Evolutionary conservation across 306 rosid genomes (phyloP).

Genomic region (Sesbania bispinosa): DNA sequence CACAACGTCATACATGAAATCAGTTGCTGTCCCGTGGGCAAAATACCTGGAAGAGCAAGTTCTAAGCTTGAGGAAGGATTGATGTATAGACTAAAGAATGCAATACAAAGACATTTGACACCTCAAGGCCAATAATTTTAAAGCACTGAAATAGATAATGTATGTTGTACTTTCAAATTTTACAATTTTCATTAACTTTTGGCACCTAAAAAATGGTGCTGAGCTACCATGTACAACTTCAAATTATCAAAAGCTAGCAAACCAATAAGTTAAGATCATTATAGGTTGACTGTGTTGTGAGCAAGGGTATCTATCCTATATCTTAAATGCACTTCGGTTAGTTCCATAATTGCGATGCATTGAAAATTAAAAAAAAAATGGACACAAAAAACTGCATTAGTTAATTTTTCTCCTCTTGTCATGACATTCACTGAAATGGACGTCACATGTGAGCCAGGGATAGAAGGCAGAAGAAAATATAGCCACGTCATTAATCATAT

Average conservation of each 20-base stretch:
- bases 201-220: not conserved
- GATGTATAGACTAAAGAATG: not conserved
- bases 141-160: constrained; percentile 23
- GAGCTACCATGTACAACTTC: constrained; percentile 7
- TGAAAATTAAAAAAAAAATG: not conserved
- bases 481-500: not conserved
- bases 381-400: constrained; percentile 1
- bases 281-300: constrained; percentile 4
- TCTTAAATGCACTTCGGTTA: not conserved
- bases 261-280: constrained; percentile 3
- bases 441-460: not conserved
- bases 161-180: not conserved
- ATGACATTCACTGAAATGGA: constrained; percentile 13
- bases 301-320: not conserved
- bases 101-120: not conserved
- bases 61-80: constrained; percentile 18
- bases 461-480: constrained; percentile 1
- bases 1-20: constrained; percentile 83
- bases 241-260: constrained; percentile 3
- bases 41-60: constrained; percentile 59
- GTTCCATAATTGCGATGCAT: not conserved
- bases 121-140: not conserved
- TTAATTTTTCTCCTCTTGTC: not conserved
- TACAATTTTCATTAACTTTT: not conserved
- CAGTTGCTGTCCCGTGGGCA: constrained; percentile 98